Evolutionary conservation across 495 filamentous ascomycete species (phyloP), one percentile per base, ranked within the genome.

Genomic region (Aspergillus campestris): DNA sequence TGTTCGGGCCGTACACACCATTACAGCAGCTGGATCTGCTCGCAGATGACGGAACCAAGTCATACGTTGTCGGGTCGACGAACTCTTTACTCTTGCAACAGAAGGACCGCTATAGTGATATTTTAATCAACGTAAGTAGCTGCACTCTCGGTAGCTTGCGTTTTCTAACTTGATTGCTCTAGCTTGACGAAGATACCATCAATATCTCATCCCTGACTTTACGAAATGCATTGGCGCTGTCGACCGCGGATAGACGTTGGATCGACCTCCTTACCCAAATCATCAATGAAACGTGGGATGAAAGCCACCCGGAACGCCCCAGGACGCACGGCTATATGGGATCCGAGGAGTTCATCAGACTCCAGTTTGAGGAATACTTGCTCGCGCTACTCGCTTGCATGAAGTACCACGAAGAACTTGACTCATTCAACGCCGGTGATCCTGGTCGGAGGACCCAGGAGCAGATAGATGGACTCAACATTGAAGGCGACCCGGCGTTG

Each of bases 361-460:
- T 97, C 6, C 92, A 98, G 55, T 98, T 98, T 48, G 92, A 98
- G 69, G 94, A 97, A 60, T 98, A 98, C 56, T 73, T 97, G 12
- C 73, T 97, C 6, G 89, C 91, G 1, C 74, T 98, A 43, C 78
- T 96, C 36, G 86, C 94, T 0, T 77, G 85, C 6, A 83, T 87
- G 52, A 95, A 96, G 57, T 96, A 94, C 61, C 89, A 86, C 56
- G 77, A 83, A 49, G 87, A 91, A 55, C 74, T 95, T 32, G 55
- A 47, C 40, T 61, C 61, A 0, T 48, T 35, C 28, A 50, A 52
- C 12, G 47, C 58, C 0, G 62, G 56, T 11, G 66, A 65, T 11
- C 56, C 62, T 3, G 49, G 52, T 11, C 47, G 55, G 6, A 57
- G 57, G 31, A 65, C 55, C 49, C 61, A 52, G 34, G 48, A 57